Evolutionary conservation across 768 basidiomycete species (phyloP).

Genomic region (Phaffia tasmanica): DNA sequence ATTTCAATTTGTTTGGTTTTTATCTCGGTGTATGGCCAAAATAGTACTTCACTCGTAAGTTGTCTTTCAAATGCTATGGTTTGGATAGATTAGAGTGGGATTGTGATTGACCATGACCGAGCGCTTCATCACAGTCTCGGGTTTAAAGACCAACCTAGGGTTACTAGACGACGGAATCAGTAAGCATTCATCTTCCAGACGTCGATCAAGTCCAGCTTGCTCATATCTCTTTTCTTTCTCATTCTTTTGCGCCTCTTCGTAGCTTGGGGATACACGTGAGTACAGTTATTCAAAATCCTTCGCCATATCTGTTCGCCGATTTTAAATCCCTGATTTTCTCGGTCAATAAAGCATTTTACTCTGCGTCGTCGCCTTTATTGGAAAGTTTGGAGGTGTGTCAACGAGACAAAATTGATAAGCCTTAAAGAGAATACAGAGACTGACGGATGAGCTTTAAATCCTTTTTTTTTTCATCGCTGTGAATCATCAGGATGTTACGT

Average conservation of each 20-base stretch:
- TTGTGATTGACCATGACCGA: not conserved
- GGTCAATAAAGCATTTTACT: constrained; percentile 59
- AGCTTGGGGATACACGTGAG: too few species aligned
- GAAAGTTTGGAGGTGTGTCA: constrained; percentile 54
- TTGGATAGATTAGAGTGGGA: not conserved
- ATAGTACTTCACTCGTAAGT: constrained; percentile 64
- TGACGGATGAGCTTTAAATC: constrained; percentile 50
- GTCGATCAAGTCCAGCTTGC: too few species aligned
- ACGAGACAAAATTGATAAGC: not conserved
- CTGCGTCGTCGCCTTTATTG: constrained; percentile 59
- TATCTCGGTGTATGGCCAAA: not conserved
- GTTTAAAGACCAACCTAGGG: constrained; percentile 68
- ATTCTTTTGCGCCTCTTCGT: too few species aligned
- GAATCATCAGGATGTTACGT: constrained; percentile 63
- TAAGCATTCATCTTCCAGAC: not conserved
- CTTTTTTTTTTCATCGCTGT: constrained; percentile 53
- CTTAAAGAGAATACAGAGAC: constrained; percentile 58
- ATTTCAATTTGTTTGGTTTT: not conserved
- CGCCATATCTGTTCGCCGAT: not conserved
- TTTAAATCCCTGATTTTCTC: not conserved
- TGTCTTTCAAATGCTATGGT: not conserved
- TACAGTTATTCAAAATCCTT: not conserved
- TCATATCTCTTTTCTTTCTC: too few species aligned
- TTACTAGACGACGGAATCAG: constrained; percentile 57
- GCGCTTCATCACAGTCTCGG: constrained; percentile 46